Evolutionary conservation across 1,284 basidiomycete genomes (phyloP).

Genomic region (Ustilago nuda): DNA sequence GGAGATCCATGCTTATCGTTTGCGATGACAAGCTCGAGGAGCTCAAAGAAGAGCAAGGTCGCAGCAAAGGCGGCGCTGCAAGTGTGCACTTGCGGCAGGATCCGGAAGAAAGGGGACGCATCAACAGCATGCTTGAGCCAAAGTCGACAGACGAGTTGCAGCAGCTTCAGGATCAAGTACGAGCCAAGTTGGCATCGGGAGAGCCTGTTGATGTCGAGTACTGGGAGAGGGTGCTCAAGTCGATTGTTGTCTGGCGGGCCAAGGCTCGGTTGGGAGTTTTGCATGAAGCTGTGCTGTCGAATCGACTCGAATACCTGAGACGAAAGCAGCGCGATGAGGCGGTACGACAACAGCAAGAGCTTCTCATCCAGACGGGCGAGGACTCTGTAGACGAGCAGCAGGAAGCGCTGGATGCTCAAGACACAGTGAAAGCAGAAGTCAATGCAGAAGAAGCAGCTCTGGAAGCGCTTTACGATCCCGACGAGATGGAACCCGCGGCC

Average conservation of each 20-base stretch:
- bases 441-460: constrained; percentile 71
- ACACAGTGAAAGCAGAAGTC: constrained; percentile 75
- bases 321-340: constrained; percentile 96
- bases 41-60: constrained; percentile 64
- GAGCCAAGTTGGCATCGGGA: constrained; percentile 86
- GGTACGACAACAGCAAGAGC: constrained; percentile 87
- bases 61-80: constrained; percentile 8
- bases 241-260: constrained; percentile 97
- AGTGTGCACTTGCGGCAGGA: constrained; percentile 72
- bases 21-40: constrained; percentile 91
- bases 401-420: constrained; percentile 12
- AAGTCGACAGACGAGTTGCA: constrained; percentile 77
- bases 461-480: constrained; percentile 71
- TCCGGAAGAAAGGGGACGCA: constrained; percentile 57
- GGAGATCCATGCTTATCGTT: constrained; percentile 98
- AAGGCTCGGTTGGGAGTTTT: constrained; percentile 91
- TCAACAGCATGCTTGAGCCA: constrained; percentile 60
- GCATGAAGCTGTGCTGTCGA: constrained; percentile 95
- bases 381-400: constrained; percentile 24
- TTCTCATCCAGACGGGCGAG: constrained; percentile 74
- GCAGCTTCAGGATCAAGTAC: constrained; percentile 85
- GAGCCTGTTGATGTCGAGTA: constrained; percentile 98
- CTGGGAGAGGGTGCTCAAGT: constrained; percentile 92
- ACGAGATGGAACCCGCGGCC: constrained; percentile 61
- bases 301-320: constrained; percentile 92